Evolutionary conservation across 2,329 filamentous ascomycete species (phyloP), one percentile per base, ranked within the genome.

Genomic region (Epichloe glyceriae): DNA sequence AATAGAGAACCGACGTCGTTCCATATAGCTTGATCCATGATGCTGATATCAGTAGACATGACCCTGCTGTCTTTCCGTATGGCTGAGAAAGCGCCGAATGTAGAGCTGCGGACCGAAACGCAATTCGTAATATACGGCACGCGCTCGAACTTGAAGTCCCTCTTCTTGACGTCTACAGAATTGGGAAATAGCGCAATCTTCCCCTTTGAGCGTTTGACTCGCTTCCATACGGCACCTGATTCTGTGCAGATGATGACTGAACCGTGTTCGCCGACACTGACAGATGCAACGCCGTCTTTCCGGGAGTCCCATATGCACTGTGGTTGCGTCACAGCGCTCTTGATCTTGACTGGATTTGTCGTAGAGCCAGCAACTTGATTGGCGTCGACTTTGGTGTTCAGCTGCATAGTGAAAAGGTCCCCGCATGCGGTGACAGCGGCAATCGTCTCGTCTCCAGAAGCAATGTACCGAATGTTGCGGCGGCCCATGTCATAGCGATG

Each of bases 61-160:
- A 95, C 82, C 61, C 90, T 82, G 55, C 83, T 88, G 59, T 96
- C 90, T 61, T 85, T 85, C 45, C 93, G 82, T 44, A 95, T 78
- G 3, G 88, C 89, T 35, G 88, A 86, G 70, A 91, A 97, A 0
- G 91, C 87, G 4, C 93, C 93, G 66, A 87, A 95, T 0, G 85
- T 80, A 35, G 93, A 97, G 58, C 89, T 91, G 56, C 89, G 79
- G 7, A 97, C 90, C 3, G 83, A 83, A 34, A 85, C 77, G 14
- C 94, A 88, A 37, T 89, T 83, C 2, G 88, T 95, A 51, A 98
- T 79, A 41, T 86, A 89, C 1, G 93, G 85, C 8, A 98, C 82
- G 52, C 93, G 83, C 60, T 91, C 83, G 58, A 97, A 98, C 64
- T 98, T 98, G 72, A 94, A 95, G 62, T 95, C 89, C 58, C 94